phyloP scores from a whole-genome alignment of 495 filamentous ascomycete genomes.

The Tricharina praecox region DNA sequence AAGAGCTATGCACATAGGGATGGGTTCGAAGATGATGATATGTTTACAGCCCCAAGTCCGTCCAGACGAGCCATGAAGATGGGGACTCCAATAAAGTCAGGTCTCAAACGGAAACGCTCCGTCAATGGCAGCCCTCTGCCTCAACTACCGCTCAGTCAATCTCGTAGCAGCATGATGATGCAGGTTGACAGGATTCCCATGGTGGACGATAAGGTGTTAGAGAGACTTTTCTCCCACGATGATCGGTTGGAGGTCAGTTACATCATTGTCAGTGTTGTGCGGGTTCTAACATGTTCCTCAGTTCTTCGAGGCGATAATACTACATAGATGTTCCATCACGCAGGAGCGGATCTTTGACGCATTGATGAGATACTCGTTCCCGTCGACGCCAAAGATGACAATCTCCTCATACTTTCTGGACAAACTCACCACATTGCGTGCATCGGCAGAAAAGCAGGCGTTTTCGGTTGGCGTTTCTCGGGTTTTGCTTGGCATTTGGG shows the following conservation, averaged over 20 bases:
- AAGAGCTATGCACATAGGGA: constrained; percentile 42
- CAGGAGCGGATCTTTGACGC: constrained; percentile 40
- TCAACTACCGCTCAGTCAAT: constrained; percentile 36
- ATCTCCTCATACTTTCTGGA: constrained; percentile 45
- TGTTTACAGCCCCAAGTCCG: constrained; percentile 37
- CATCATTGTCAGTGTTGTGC: too few relatives aligned
- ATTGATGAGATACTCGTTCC: constrained; percentile 35
- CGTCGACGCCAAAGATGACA: constrained; percentile 36
- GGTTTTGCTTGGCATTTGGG: constrained; percentile 43
- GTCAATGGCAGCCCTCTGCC: constrained; percentile 39
- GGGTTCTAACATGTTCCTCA: too few relatives aligned
- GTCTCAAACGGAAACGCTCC: constrained; percentile 46
- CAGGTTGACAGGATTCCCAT: constrained; percentile 9
- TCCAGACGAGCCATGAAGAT: constrained; percentile 29
- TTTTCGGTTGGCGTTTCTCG: constrained; percentile 38
- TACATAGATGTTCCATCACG: constrained; percentile 35
- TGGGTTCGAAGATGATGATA: constrained; percentile 57
- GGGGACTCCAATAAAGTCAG: constrained; percentile 38
- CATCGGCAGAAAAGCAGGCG: constrained; percentile 17
- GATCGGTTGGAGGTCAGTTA: constrained; percentile 28
- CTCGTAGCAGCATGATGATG: constrained; percentile 23
- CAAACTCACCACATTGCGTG: constrained; percentile 29
- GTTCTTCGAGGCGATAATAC: constrained; percentile 42
- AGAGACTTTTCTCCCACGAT: constrained; percentile 27
- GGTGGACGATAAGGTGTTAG: constrained; percentile 25